Evolutionary conservation across 768 basidiomycete genomes (phyloP), one percentile per base, ranked within the genome.

Genomic region (Boletus huronensis): DNA sequence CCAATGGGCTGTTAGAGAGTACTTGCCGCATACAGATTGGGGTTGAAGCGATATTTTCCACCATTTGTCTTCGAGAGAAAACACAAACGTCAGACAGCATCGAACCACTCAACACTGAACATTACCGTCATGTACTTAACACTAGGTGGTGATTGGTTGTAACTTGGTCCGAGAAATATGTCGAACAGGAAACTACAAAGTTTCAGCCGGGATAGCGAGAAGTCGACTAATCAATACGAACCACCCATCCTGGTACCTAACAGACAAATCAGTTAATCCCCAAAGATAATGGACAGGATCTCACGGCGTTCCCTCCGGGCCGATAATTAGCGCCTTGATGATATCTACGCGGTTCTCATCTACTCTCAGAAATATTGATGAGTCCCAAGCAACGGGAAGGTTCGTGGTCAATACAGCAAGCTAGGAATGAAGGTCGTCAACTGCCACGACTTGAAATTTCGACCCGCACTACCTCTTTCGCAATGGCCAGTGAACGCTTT

Each of bases 331-430:
- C n/a, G 88, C 89, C 66, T 95, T 96, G 71, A 95, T 93, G 44
- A 95, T 80, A 66, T 94, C 93, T 14, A 94, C 91, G 13, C 93
- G 83, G 16, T 82, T 86, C 74, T 97, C 95, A 67, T 98, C 95
- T 5, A 96, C 93, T 48, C 90, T 82, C 54, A 98, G 72, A 74
- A 96, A 97, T 59, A 98, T 87, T 1, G 92, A 95, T 5, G 94
- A 96, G 64, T 93, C 85, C 90, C 93, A 97, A 6, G 91, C 87
- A 14, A 93, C 87, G n/a, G 95, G 95, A 25, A 98, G 76, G 66
- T 93, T 95, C 11, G 93, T 94, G 3, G 93, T 93, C 49, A 98
- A 79, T 36, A 95, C 91, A 2, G 95, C 93, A 56, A 97, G 84
- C 92, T 93, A 38, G 58, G n/a, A 55, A 56, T 47, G 31, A 57